Percentiles rank a stretch among this genome's conserved stretches.
phyloP scores from a whole-genome alignment of 352 stramenopile genomes.

The Globisporangium polare region DNA sequence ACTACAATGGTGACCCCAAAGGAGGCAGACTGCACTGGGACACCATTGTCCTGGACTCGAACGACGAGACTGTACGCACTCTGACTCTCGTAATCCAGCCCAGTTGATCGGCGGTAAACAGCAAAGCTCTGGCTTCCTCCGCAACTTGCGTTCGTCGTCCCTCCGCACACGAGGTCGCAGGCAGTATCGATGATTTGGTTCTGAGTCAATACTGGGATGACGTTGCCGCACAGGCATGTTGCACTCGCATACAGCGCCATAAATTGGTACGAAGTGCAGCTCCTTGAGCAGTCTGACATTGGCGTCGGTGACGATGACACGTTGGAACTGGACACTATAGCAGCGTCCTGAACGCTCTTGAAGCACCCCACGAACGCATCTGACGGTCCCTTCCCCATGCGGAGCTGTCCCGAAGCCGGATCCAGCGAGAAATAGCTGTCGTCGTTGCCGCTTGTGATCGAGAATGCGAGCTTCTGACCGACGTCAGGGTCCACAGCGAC shows the following conservation, averaged over 20 bases:
- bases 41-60: slow-evolving; percentile 7
- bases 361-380: slow-evolving; percentile 12
- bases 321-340: background rate
- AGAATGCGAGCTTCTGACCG: slow-evolving; percentile 6
- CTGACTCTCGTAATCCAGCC: slow-evolving; percentile 23
- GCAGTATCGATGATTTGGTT: slow-evolving; percentile 4
- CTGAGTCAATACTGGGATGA: slow-evolving; percentile 3
- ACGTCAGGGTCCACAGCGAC: slow-evolving; percentile 3
- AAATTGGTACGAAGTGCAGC: slow-evolving; percentile 19
- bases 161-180: slow-evolving; percentile 13
- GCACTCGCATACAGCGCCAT: slow-evolving; percentile 19
- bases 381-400: slow-evolving; percentile 4
- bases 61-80: background rate
- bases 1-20: slow-evolving; percentile 4
- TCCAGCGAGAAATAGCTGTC: slow-evolving; percentile 6
- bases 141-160: slow-evolving; percentile 16
- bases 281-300: slow-evolving; percentile 12
- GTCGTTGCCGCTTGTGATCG: slow-evolving; percentile 6
- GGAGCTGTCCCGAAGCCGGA: slow-evolving; percentile 3
- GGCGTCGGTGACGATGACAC: background rate
- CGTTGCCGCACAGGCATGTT: slow-evolving; percentile 25
- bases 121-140: slow-evolving; percentile 20
- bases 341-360: background rate
- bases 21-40: background rate
- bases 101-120: slow-evolving; percentile 20